A percentile compares a stretch with the other conserved stretches of the same genome.
Conservation (phyloP, 2,329 filamentous ascomycete genomes). For the Monosporascus sp. region DNA sequence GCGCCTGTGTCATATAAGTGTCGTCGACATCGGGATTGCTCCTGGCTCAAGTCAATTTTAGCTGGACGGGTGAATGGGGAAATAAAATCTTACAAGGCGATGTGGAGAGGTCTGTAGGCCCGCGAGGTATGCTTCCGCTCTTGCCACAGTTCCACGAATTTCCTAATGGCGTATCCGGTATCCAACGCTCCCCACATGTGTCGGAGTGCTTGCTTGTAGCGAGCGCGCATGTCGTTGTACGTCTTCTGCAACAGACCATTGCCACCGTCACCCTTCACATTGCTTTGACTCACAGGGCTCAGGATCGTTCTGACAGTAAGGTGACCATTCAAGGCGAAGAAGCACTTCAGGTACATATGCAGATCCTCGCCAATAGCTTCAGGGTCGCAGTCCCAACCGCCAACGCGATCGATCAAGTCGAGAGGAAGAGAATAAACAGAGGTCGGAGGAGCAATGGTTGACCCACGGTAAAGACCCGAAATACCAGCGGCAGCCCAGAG, state of each 20-base stretch:
- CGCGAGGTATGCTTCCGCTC: constrained; percentile 52
- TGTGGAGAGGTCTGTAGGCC: constrained; percentile 52
- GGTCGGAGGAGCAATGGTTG: constrained; percentile 62
- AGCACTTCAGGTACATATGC: constrained; percentile 76
- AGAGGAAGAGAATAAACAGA: constrained; percentile 70
- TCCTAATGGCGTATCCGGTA: constrained; percentile 59
- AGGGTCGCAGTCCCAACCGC: constrained; percentile 66
- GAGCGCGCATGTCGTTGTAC: constrained; percentile 54
- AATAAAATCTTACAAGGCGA: constrained; percentile 30
- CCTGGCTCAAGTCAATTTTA: constrained; percentile 20
- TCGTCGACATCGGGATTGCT: constrained; percentile 35
- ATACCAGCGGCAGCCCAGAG: constrained; percentile 68
- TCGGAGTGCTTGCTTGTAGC: constrained; percentile 66
- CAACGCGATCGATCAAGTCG: constrained; percentile 60
- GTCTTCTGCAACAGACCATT: constrained; percentile 47
- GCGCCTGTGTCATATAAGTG: constrained; percentile 43
- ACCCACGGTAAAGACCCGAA: constrained; percentile 61
- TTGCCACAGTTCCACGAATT: constrained; percentile 51
- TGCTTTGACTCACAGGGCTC: constrained; percentile 68
- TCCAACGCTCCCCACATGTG: constrained; percentile 75
- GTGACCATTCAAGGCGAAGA: constrained; percentile 68
- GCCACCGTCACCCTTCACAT: constrained; percentile 58
- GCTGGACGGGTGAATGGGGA: background rate
- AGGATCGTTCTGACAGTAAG: constrained; percentile 59
- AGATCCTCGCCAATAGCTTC: constrained; percentile 72